These are phyloP conservation scores for Euphorbia peplus DNA, from an alignment of 345 rosid genomes.

Conservation along the genomic window DNA sequence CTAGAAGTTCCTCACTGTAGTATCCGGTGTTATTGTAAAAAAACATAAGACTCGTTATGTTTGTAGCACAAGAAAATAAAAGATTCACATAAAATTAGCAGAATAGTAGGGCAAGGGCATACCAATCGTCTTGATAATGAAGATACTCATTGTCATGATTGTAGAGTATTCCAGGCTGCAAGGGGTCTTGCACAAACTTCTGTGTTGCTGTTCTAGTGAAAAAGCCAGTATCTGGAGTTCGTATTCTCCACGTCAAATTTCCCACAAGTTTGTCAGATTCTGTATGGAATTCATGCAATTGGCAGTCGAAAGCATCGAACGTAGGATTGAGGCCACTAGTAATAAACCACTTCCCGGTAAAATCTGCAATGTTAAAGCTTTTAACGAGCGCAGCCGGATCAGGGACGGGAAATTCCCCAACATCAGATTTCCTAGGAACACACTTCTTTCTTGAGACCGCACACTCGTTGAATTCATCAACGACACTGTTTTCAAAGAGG, in stretches of 20 bases:
- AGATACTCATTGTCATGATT: conserved; percentile 93
- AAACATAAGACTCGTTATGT: background rate
- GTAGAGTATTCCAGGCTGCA: conserved; percentile 67
- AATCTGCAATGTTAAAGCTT: conserved; percentile 69
- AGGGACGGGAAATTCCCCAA: conserved; percentile 84
- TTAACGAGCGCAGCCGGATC: conserved; percentile 69
- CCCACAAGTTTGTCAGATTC: conserved; percentile 74
- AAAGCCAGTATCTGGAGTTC: conserved; percentile 69
- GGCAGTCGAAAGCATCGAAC: conserved; percentile 82
- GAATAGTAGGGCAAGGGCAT: conserved; percentile 18
- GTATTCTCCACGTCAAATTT: conserved; percentile 78
- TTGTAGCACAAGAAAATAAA: background rate
- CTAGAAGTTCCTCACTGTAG: background rate
- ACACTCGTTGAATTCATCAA: conserved; percentile 90
- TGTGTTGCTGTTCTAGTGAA: conserved; percentile 67
- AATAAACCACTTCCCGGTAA: conserved; percentile 84
- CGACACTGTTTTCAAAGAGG: conserved; percentile 74
- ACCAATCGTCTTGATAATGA: conserved; percentile 97
- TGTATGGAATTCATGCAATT: conserved; percentile 75
- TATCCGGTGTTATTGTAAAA: background rate
- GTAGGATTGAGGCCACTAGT: conserved; percentile 89
- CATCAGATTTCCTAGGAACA: conserved; percentile 81
- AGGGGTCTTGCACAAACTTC: conserved; percentile 73
- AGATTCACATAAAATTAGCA: background rate
- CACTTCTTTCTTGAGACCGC: conserved; percentile 92